These are phyloP conservation scores for Neurospora cerealis DNA, from an alignment of 495 filamentous ascomycete species.

Conservation along the genomic window DNA sequence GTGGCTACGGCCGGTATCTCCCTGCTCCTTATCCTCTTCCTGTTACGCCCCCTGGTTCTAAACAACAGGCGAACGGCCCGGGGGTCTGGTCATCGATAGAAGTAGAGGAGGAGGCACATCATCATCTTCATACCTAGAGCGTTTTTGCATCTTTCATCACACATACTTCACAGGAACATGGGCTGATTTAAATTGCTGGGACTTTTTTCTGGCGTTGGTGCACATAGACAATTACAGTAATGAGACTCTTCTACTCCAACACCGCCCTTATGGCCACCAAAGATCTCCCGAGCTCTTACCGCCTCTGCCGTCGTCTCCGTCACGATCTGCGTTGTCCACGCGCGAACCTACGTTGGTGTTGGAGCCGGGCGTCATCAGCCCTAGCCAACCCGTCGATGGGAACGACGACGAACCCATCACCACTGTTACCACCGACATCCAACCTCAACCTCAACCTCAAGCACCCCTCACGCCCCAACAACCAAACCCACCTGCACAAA, in stretches of 20 bases:
- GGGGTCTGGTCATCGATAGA: slow-evolving; percentile 1
- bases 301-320: not conserved
- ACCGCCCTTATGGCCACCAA: not conserved
- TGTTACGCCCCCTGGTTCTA: not conserved
- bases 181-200: slow-evolving; percentile 22
- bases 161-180: slow-evolving; percentile 6
- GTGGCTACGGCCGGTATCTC: not conserved
- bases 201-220: slow-evolving; percentile 4
- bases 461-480: not conserved
- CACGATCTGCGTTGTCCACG: not conserved
- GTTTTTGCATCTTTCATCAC: not conserved
- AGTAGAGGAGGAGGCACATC: not conserved
- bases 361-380: not conserved
- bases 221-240: slow-evolving; percentile 27
- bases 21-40: not conserved
- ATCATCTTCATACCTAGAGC: not conserved
- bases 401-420: not conserved
- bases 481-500: not conserved
- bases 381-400: not conserved
- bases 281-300: not conserved
- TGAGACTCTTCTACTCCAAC: slow-evolving; percentile 20
- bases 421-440: not conserved
- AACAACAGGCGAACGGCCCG: not conserved
- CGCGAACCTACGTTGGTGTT: slow-evolving; percentile 2
- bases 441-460: not conserved